A percentile compares a stretch with the other conserved stretches of the same genome.
phyloP scores from a whole-genome alignment of 352 stramenopile genomes.

The Pythium plurisporium region DNA sequence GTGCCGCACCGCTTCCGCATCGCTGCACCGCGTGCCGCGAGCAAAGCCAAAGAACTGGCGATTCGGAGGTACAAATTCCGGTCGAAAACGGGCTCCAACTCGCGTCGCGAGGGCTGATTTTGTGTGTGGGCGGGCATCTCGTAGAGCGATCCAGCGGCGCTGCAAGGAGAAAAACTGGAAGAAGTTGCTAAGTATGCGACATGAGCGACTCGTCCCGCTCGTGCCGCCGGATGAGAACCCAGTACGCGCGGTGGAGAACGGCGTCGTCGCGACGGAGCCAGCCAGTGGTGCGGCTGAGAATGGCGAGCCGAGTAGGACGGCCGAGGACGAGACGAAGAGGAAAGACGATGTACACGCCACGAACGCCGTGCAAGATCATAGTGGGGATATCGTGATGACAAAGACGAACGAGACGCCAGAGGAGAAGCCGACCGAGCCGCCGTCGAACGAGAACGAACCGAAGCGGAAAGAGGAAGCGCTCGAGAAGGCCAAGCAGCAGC shows the following conservation, averaged over 20 bases:
- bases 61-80: conserved; percentile 37
- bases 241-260: neutral
- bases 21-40: conserved; percentile 16
- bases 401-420: neutral
- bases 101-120: neutral
- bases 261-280: too few relatives aligned
- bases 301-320: neutral
- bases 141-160: conserved; percentile 52
- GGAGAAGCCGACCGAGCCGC: too few relatives aligned
- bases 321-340: neutral
- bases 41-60: conserved; percentile 36
- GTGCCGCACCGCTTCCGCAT: conserved; percentile 59
- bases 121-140: neutral
- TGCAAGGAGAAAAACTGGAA: conserved; percentile 82
- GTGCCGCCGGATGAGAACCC: conserved; percentile 3
- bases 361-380: neutral
- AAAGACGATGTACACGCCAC: neutral
- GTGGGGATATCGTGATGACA: neutral
- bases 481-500: conserved; percentile 19
- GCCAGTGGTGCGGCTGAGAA: too few relatives aligned
- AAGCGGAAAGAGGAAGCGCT: conserved; percentile 5
- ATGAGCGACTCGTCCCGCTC: conserved; percentile 24
- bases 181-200: conserved; percentile 59
- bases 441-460: neutral
- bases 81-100: neutral